A percentile compares a stretch with the other conserved stretches of the same genome.
phyloP scores from a whole-genome alignment of 1,139 yeast genomes.

The Candida sp. region DNA sequence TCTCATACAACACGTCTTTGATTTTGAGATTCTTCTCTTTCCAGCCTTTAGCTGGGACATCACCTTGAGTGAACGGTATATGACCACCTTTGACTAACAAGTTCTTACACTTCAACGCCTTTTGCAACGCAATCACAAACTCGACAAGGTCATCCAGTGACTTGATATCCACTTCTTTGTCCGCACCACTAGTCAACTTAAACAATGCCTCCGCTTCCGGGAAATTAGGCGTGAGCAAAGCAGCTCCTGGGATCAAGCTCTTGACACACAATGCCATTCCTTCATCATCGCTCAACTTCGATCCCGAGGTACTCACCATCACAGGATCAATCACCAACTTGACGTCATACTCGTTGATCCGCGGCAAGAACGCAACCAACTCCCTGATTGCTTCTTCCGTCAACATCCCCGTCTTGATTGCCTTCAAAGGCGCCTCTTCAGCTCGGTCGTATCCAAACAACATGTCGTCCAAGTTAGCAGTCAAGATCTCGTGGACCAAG shows the following conservation, averaged over 20 bases:
- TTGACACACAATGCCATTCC: conserved; percentile 50
- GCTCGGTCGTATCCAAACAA: conserved; percentile 31
- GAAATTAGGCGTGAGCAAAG: conserved; percentile 78
- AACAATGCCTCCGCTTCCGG: conserved; percentile 60
- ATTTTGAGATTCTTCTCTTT: conserved; percentile 28
- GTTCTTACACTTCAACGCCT: conserved; percentile 48
- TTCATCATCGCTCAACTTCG: conserved; percentile 51
- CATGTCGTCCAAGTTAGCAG: conserved; percentile 66
- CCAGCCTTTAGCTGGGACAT: conserved; percentile 18
- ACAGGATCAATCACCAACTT: conserved; percentile 80
- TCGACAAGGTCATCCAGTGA: conserved; percentile 17
- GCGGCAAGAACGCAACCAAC: conserved; percentile 38
- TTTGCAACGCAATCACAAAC: conserved; percentile 49
- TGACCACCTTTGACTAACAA: conserved; percentile 89
- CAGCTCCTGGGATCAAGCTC: conserved; percentile 55
- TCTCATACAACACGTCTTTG: conserved; percentile 66
- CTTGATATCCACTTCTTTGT: conserved; percentile 7
- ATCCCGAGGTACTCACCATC: conserved; percentile 81
- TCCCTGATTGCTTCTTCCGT: conserved; percentile 60
- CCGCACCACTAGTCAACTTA: conserved; percentile 17
- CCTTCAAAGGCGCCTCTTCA: conserved; percentile 48
- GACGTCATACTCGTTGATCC: conserved; percentile 30
- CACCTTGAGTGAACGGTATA: conserved; percentile 48
- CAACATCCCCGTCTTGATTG: conserved; percentile 84
- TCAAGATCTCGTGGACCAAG: conserved; percentile 50